Percentiles rank a stretch among this genome's conserved stretches.
phyloP scores from a whole-genome alignment of 768 basidiomycete species.

The Pholiota microspora region DNA sequence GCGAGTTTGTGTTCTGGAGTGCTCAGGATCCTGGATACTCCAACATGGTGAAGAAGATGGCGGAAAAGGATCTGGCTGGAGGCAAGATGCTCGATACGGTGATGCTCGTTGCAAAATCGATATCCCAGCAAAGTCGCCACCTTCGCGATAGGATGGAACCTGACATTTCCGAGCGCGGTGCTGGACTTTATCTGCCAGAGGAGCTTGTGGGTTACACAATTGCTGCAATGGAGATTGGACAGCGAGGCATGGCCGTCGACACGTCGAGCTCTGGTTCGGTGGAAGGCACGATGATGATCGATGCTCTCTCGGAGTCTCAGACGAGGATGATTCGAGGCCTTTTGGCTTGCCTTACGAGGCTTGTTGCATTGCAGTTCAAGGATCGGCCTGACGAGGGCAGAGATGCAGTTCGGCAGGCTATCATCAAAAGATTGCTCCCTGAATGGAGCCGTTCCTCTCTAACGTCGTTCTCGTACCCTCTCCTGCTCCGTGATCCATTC shows the following conservation, averaged over 20 bases:
- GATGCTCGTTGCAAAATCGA: slow-evolving; percentile 70
- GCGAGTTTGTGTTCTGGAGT: slow-evolving; percentile 88
- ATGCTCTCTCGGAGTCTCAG: slow-evolving; percentile 77
- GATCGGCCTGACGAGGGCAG: slow-evolving; percentile 70
- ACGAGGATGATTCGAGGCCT: slow-evolving; percentile 76
- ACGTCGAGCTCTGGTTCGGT: slow-evolving; percentile 18
- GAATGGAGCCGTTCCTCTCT: slow-evolving; percentile 90
- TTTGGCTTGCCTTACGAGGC: slow-evolving; percentile 62
- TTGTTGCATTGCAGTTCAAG: slow-evolving; percentile 69
- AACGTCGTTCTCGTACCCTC: slow-evolving; percentile 79
- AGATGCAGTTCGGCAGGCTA: slow-evolving; percentile 76
- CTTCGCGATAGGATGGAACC: slow-evolving; percentile 76
- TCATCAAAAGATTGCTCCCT: slow-evolving; percentile 86
- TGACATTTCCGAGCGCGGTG: slow-evolving; percentile 71
- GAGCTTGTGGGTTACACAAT: slow-evolving; percentile 91
- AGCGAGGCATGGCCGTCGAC: slow-evolving; percentile 59
- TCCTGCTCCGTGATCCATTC: slow-evolving; percentile 89
- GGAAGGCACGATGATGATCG: slow-evolving; percentile 48
- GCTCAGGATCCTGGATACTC: slow-evolving; percentile 76
- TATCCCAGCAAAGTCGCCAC: slow-evolving; percentile 84
- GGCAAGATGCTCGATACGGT: slow-evolving; percentile 88
- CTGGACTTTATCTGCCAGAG: slow-evolving; percentile 88
- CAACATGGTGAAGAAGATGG: slow-evolving; percentile 48
- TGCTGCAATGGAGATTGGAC: slow-evolving; percentile 73
- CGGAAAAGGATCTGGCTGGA: slow-evolving; percentile 48